A percentile compares a stretch with the other conserved stretches of the same genome.
phyloP scores from a whole-genome alignment of 176 grass and related monocot species.

The Metroxylon sagu region DNA sequence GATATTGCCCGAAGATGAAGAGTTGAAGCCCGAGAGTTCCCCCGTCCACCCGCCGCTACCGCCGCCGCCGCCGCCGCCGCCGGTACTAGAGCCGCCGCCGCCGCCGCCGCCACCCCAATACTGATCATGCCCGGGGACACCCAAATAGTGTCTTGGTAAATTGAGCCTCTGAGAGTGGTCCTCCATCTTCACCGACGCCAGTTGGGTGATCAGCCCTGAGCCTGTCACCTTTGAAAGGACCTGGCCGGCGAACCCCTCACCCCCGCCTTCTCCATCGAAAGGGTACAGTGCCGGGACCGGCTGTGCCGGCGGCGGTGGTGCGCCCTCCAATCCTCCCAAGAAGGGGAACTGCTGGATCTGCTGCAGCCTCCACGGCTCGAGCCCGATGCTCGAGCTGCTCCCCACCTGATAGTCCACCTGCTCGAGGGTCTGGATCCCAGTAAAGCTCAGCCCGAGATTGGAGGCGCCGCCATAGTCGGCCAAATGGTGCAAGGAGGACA shows the following conservation, averaged over 20 bases:
- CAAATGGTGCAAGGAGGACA: conserved; percentile 25
- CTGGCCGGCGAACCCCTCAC: conserved; percentile 12
- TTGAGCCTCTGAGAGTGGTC: conserved; percentile 19
- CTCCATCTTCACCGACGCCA: conserved; percentile 95
- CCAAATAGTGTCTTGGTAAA: conserved; percentile 24
- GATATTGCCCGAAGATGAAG: conserved; percentile 68
- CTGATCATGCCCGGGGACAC: conserved; percentile 46
- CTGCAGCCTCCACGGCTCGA: conserved; percentile 39
- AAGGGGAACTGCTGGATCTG: conserved; percentile 33
- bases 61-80: background rate
- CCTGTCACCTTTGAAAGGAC: conserved; percentile 51
- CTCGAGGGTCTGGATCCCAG: conserved; percentile 30
- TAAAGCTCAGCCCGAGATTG: conserved; percentile 45
- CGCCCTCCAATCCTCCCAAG: conserved; percentile 11
- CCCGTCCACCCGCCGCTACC: conserved; percentile 44
- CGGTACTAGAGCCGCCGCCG: background rate
- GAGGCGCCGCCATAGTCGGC: conserved; percentile 13
- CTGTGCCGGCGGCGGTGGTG: conserved; percentile 31
- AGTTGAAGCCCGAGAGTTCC: conserved; percentile 78
- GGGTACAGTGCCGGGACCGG: conserved; percentile 40
- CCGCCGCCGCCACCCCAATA: conserved; percentile 37
- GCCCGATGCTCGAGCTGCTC: conserved; percentile 18
- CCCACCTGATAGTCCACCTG: conserved; percentile 43
- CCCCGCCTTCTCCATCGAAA: conserved; percentile 29
- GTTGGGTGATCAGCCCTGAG: conserved; percentile 65